Evolutionary conservation across 2,329 filamentous ascomycete species (phyloP).

Genomic region (Colletotrichum acutatum): DNA sequence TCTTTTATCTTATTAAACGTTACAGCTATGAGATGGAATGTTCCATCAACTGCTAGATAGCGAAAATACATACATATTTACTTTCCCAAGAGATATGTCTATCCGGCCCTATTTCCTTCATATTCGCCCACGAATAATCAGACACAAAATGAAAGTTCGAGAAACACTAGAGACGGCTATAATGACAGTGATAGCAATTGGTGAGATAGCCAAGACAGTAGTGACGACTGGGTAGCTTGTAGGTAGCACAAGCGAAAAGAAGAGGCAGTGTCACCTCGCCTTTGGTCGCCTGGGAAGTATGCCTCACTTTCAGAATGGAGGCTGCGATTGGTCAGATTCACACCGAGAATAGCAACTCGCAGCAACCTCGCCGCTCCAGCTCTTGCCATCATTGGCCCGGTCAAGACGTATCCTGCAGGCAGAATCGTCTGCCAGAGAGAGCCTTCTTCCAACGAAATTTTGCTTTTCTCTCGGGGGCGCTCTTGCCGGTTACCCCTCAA

Average conservation of each 20-base stretch:
- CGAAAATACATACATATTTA: too few relatives aligned
- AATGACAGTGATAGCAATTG: too few relatives aligned
- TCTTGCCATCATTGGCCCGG: background rate
- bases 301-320: background rate
- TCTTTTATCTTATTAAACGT: too few relatives aligned
- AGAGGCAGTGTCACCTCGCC: background rate
- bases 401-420: background rate
- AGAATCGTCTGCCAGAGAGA: background rate
- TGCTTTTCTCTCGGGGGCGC: too few relatives aligned
- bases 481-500: background rate
- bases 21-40: too few relatives aligned
- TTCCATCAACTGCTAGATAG: too few relatives aligned
- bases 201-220: accelerated
- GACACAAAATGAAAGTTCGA: too few relatives aligned
- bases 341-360: background rate
- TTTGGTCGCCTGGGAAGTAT: background rate
- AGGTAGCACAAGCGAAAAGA: background rate
- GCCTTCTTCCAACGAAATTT: too few relatives aligned
- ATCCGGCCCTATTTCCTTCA: too few relatives aligned
- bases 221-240: accelerated
- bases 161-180: too few relatives aligned
- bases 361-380: background rate
- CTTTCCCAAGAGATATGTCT: too few relatives aligned
- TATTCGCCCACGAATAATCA: too few relatives aligned
- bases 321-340: background rate